Conservation (phyloP, 495 filamentous ascomycete genomes). For the Echria macrotheca region DNA sequence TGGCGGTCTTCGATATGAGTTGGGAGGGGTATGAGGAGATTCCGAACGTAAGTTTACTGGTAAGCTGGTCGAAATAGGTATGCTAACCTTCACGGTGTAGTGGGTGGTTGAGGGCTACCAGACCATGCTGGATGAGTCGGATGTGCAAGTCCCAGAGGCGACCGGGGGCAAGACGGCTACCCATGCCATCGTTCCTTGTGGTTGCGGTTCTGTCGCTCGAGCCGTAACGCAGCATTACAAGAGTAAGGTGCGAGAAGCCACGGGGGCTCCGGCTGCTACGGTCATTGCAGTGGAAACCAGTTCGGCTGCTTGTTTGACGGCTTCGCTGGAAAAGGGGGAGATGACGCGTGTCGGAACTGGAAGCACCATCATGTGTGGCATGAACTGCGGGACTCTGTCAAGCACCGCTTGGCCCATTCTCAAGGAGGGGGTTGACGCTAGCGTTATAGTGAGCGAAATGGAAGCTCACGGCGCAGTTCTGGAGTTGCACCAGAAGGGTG, state of each 20-base stretch:
- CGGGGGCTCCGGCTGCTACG: neutral
- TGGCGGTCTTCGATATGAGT: no score
- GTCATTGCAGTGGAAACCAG: constrained; percentile 60
- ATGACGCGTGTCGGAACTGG: constrained; percentile 42
- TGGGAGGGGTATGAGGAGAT: no score
- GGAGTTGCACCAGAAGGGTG: constrained; percentile 38
- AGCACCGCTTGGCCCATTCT: constrained; percentile 56
- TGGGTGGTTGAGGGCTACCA: constrained; percentile 72
- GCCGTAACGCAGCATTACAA: constrained; percentile 57
- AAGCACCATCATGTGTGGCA: constrained; percentile 60
- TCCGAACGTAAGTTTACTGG: no score
- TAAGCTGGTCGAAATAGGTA: no score
- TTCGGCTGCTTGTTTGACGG: constrained; percentile 54
- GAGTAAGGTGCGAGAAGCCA: constrained; percentile 20
- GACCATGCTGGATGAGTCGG: constrained; percentile 60
- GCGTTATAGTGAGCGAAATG: constrained; percentile 50
- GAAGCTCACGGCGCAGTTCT: constrained; percentile 50
- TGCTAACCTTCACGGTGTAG: constrained; percentile 13
- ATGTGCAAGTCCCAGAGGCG: constrained; percentile 40
- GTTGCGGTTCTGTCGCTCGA: constrained; percentile 62
- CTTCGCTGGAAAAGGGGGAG: constrained; percentile 42
- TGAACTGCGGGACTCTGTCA: constrained; percentile 65
- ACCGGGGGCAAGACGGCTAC: constrained; percentile 25
- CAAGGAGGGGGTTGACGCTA: constrained; percentile 50
- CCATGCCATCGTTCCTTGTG: constrained; percentile 53